Evolutionary conservation across 805 yeast species (phyloP).

Genomic region (Pichia paraexigua): DNA sequence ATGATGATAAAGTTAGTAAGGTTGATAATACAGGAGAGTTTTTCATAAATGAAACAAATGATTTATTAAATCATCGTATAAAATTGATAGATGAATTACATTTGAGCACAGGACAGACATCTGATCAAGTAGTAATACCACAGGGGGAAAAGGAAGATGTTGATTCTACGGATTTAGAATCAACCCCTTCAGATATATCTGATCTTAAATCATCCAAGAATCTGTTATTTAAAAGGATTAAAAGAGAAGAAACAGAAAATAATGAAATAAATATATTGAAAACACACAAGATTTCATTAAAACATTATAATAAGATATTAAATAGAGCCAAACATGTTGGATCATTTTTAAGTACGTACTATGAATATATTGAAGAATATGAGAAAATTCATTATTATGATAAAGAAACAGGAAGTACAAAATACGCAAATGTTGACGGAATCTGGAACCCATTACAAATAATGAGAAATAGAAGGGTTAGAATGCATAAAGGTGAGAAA

Average conservation of each 20-base stretch:
- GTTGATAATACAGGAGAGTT: neutral
- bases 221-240: neutral
- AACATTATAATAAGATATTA: conserved; percentile 12
- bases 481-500: conserved; percentile 43
- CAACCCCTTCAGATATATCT: neutral
- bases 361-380: conserved; percentile 37
- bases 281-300: conserved; percentile 17
- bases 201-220: neutral
- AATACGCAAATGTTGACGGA: conserved; percentile 50
- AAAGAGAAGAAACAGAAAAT: neutral
- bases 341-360: conserved; percentile 39
- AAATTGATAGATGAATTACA: conserved; percentile 36
- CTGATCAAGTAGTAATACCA: conserved; percentile 1
- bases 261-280: neutral
- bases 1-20: neutral
- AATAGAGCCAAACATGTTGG: conserved; percentile 8
- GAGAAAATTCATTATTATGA: conserved; percentile 25
- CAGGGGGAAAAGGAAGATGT: neutral
- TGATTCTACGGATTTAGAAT: neutral
- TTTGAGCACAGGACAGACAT: conserved; percentile 26
- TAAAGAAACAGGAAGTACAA: conserved; percentile 12
- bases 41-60: conserved; percentile 27
- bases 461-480: conserved; percentile 60
- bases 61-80: conserved; percentile 36
- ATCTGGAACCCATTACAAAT: conserved; percentile 76